These are phyloP conservation scores for Phaffomyces antillensis DNA, from an alignment of 805 yeast genomes.

Conservation along the genomic window DNA sequence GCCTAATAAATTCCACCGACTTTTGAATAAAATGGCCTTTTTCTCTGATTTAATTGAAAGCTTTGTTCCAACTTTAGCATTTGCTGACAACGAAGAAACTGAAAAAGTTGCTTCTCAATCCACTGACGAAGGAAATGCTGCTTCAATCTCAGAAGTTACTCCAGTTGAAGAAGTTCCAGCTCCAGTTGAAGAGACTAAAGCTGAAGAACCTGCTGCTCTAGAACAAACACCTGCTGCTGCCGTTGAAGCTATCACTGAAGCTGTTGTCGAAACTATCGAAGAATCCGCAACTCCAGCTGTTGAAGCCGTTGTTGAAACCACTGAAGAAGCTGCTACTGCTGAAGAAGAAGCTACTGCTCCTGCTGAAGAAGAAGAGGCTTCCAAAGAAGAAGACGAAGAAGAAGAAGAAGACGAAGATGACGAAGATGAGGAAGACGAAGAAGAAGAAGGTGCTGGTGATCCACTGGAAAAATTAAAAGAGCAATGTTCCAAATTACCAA, in stretches of 20 bases:
- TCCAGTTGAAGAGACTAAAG: conserved; percentile 5
- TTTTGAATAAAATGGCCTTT: conserved; percentile 10
- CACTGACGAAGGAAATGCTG: conserved; percentile 6
- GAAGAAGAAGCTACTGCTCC: conserved; percentile 9
- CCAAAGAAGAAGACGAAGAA: conserved; percentile 14
- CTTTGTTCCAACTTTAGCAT: conserved; percentile 69
- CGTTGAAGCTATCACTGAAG: conserved; percentile 3
- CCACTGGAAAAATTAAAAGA: conserved; percentile 56
- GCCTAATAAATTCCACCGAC: background rate
- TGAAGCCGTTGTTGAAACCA: conserved; percentile 8
- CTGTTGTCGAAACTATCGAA: conserved; percentile 7
- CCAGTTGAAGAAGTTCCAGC: conserved; percentile 1
- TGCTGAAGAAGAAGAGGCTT: background rate
- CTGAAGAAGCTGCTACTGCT: conserved; percentile 17
- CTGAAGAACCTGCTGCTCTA: conserved; percentile 3
- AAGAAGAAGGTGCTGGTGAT: conserved; percentile 63
- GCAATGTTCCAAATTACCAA: conserved; percentile 61
- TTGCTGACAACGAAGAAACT: conserved; percentile 47
- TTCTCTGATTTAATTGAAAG: conserved; percentile 52
- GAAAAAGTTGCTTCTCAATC: conserved; percentile 7
- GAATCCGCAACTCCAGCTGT: conserved; percentile 16
- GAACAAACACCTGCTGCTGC: conserved; percentile 4
- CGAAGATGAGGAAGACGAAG: conserved; percentile 65
- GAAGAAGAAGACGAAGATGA: conserved; percentile 36
- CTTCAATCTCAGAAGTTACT: background rate